Evolutionary conservation across 2,329 filamentous ascomycete species (phyloP), one percentile per base, ranked within the genome.

Genomic region (Colletotrichum spaethianum): DNA sequence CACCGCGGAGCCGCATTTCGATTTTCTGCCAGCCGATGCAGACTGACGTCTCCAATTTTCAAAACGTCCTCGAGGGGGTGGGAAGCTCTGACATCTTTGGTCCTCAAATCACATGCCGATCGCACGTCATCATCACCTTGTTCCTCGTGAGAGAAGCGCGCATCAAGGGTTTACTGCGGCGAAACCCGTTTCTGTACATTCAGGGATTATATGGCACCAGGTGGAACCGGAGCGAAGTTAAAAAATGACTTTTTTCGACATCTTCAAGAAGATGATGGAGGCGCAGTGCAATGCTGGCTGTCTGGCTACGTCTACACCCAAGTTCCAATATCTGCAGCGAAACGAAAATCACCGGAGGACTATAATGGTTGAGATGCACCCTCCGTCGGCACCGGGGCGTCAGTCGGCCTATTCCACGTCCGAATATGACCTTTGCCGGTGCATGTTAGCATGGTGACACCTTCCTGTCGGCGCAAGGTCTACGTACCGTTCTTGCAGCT

Each of bases 401-500:
- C 77, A 16, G 76, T 72, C 33, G 93, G 93, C 73, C 93, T 88
- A 75, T 91, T 88, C 93, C 93, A 95, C 40, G 93, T 94, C 73
- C 91, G 89, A 74, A 95, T 89, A 80, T 95, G 93, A 46, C 93
- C 93, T 80, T 46, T 60, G 44, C 31, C 12, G 18, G 33, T 8
- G 28, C 55, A 11, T 23, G 18, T 70, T 28, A 70, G 63, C 67
- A 40, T 16, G 12, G 18, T 61, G 8, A 44, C 16, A 46, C 4
- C 18, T 40, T 40, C 57, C 33, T 31, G 36, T 74, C 75, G 61
- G 74, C 62, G 74, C 59, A 72, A 72, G 63, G 70, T 75, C 76
- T 63, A 86, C 92, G 82, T 86, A 97, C 96, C 96, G 83, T 92
- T 93, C 79, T 94, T 93, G 83, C 95, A 98, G 75, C 94, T 94